phyloP scores from a whole-genome alignment of 768 basidiomycete genomes.

The Paxillus involutus region DNA sequence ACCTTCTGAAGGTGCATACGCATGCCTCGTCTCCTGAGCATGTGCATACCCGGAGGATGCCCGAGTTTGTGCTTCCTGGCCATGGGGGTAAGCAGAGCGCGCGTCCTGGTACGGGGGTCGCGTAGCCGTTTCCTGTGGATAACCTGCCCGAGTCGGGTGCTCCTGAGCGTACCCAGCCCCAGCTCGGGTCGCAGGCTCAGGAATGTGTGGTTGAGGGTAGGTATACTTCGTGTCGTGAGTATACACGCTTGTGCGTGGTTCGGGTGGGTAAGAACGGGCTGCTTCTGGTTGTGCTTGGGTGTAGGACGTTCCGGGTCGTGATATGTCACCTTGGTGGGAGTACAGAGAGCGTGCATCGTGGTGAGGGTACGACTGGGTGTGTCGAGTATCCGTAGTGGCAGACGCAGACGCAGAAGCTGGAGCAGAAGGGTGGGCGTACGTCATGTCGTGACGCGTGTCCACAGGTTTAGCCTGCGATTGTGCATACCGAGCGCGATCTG shows the following conservation, averaged over 20 bases:
- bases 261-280: conserved; percentile 15
- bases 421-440: conserved; percentile 14
- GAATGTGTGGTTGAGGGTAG: conserved; percentile 18
- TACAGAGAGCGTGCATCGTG: conserved; percentile 22
- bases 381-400: conserved; percentile 17
- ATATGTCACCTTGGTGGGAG: conserved; percentile 18
- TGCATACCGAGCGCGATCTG: conserved; percentile 24
- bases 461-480: conserved; percentile 15
- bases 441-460: conserved; percentile 26
- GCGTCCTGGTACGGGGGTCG: conserved; percentile 20
- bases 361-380: conserved; percentile 19
- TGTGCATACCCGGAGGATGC: conserved; percentile 18
- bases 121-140: conserved; percentile 13
- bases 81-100: conserved; percentile 14
- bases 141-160: conserved; percentile 12
- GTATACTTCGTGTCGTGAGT: conserved; percentile 23
- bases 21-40: conserved; percentile 20
- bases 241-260: conserved; percentile 20
- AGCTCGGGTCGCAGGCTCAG: conserved; percentile 16
- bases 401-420: conserved; percentile 14
- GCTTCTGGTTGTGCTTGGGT: conserved; percentile 13
- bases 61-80: conserved; percentile 21
- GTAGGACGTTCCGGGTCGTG: conserved; percentile 22
- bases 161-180: conserved; percentile 15
- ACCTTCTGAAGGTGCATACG: conserved; percentile 16